Conservation (phyloP, 2,329 filamentous ascomycete species). For the Fusarium camptoceras region DNA sequence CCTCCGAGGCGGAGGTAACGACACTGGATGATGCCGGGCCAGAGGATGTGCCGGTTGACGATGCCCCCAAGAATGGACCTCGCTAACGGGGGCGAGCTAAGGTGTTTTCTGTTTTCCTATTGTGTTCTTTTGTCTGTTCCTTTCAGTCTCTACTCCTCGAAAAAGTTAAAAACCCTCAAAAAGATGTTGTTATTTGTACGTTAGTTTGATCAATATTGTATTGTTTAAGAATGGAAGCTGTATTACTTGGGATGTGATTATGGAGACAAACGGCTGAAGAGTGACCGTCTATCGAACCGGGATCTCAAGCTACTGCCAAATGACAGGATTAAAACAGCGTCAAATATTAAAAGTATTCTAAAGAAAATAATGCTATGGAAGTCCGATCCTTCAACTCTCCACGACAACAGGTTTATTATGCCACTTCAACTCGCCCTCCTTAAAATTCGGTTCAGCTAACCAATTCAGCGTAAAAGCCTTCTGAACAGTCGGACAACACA, state of each 20-base stretch:
- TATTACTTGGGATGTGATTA: background rate
- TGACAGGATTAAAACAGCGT: background rate
- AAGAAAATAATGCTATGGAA: background rate
- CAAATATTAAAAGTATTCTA: background rate
- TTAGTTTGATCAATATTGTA: background rate
- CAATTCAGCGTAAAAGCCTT: conserved; percentile 29
- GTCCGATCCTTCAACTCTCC: background rate
- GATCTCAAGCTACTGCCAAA: background rate
- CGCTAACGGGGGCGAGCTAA: too few relatives aligned
- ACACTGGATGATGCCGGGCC: background rate
- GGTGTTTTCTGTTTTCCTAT: background rate
- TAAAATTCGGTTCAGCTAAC: conserved; percentile 28
- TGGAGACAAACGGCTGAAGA: background rate
- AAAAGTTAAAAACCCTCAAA: too few relatives aligned
- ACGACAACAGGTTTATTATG: conserved; percentile 15
- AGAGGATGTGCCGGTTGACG: background rate
- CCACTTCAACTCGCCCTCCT: conserved; percentile 23
- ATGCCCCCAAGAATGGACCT: background rate
- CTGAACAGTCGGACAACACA: conserved; percentile 28
- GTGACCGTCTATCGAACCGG: background rate
- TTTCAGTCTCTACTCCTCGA: background rate
- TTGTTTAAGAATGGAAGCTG: background rate
- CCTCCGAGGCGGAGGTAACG: background rate
- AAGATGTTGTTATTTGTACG: background rate
- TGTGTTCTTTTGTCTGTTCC: background rate